Base-by-base conservation (phyloP, 176 grass and related monocot species). In the Neostapfia colusana region DNA sequence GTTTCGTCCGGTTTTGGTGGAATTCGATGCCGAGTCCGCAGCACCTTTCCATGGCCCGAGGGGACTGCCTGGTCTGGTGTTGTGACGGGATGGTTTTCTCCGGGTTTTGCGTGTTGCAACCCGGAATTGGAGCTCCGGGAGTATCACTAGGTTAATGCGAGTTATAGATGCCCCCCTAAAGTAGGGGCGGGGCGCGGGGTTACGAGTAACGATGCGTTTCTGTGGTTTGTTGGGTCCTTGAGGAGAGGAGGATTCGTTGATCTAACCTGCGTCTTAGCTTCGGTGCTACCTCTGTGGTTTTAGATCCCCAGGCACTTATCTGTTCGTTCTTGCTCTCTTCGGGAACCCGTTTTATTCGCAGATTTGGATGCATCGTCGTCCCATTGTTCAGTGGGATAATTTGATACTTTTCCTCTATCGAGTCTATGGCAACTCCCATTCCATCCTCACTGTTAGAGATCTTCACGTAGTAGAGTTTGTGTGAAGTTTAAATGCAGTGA, bases 401-500 rank as follows among this genome's bases (percentile, higher is more conserved):
- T 55, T 48, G 3, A 70, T 88, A 26, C 3, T 67, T 14, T 54
- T 53, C 15, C 15, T 44, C 25, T 43, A 18, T 74, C 67, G 25
- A 26, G 43, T 54, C 2, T n/a, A 4, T 21, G 6, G 55, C 10
- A 74, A 10, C 12, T 74, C 44, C 26, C 18, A 18, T 48, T 75
- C 24, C 56, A 42, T 6, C 4, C 34, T 90, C 88, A 85, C 89
- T 88, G 81, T 91, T 73, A 43, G 13, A 87, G 89, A 91, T 65
- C 89, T 88, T 91, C 78, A 50, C 78, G 9, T 15, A 78, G 23
- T 68, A 84, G 67, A 26, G 35, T 79, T 74, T 78, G 42, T 77
- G 88, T 91, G 89, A 81, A 70, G 89, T 91, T 88, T 91, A 91
- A 88, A 91, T 55, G 89, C 85, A 85, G 89, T 91, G 89, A 87